Evolutionary conservation across 441 rosid species (phyloP).

Genomic region (Biscutella laevigata): DNA sequence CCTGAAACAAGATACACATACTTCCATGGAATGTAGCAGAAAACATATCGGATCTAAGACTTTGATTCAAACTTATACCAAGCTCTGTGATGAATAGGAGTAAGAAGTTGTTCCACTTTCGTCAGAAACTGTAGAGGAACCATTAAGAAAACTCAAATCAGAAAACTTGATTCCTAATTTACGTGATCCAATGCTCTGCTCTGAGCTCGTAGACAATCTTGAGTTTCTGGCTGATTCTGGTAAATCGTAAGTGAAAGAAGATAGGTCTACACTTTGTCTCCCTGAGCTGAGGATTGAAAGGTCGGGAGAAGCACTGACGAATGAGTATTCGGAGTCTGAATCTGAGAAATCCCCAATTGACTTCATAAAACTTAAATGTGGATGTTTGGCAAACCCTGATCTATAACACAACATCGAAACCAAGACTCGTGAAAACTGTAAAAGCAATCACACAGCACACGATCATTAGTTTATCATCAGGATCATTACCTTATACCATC

Average conservation of each 20-base stretch:
- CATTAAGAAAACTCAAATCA: constrained; percentile 32
- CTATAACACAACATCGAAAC: no score
- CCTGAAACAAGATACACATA: constrained; percentile 31
- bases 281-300: no score
- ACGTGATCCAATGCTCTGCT: constrained; percentile 47
- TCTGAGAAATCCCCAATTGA: no score
- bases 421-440: no score
- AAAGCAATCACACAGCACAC: no score
- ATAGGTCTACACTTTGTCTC: no score
- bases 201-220: constrained; percentile 58
- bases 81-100: constrained; percentile 42
- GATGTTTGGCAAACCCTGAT: no score
- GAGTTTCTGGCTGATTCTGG: constrained; percentile 37
- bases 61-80: constrained; percentile 29
- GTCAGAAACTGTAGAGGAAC: constrained; percentile 42
- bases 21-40: background rate
- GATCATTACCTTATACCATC: no score
- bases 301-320: no score
- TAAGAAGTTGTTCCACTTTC: constrained; percentile 50
- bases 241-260: constrained; percentile 30
- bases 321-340: no score
- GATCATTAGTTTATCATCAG: no score
- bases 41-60: background rate
- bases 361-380: no score
- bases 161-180: constrained; percentile 37